Base-by-base conservation (phyloP, 2,329 filamentous ascomycete genomes). In the Talaromyces pinophilus region DNA sequence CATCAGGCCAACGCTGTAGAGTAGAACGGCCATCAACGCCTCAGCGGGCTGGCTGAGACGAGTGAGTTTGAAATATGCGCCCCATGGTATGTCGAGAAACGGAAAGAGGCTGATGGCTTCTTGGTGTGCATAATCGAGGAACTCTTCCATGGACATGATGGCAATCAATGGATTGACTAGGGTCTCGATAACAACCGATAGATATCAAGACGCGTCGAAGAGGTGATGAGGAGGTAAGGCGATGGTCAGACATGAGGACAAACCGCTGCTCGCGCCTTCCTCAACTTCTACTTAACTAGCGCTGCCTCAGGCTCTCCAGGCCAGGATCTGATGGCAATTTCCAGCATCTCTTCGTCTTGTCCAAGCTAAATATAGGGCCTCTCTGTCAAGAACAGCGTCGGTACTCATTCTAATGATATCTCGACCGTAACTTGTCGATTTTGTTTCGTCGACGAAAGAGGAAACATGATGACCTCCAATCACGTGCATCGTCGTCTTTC, bases 61-160 rank as follows among this genome's bases (percentile, higher is more conserved):
- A 2, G 55, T 54, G n/a, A 67, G 30, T 35, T 67, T 61, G 4
- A 63, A 30, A n/a, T 67, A 67, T 2, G 65, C n/a, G 4, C 48
- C 15, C 60, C 42, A 63, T 2, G 54, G 57, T 44, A 60, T 46
- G 28, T 60, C 57, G 6, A 60, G 52, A 5, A 33, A 28, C 2
- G 65, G 65, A 3, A 63, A 55, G 1, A 48, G 22, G 3, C 5
- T 25, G 11, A 59, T n/a, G 40, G 28, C 28, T 17, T 64, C 35
- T 11, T 59, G 52, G 15, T 44, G 19, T 5, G 52, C 40, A 30
- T 64, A 55, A 1, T 22, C 11, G 52, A 46, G 13, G 40, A 64
- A 64, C 4, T 44, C 40, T 33, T 64, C 52, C 11, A 35, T 6
- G 13, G 57, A 60, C 57, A 25, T 25, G 2, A 25, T 25, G 25